Conservation (phyloP, 306 rosid species). For the Medicago arabica region DNA sequence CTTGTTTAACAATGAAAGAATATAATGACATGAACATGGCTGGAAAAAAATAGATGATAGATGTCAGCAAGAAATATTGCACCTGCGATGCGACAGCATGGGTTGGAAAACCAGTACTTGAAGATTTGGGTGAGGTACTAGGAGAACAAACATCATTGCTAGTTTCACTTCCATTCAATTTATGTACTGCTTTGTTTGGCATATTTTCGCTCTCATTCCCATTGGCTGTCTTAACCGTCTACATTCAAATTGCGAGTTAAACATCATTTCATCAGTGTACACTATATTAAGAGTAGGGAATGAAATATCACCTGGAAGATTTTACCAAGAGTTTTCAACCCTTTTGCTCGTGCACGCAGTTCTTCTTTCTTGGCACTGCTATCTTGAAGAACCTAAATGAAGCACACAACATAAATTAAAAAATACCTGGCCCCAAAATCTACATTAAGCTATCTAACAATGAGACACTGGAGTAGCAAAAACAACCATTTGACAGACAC, state of each 20-base stretch:
- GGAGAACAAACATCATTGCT: constrained; percentile 56
- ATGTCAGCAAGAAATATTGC: constrained; percentile 18
- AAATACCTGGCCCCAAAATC: constrained; percentile 30
- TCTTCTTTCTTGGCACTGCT: constrained; percentile 84
- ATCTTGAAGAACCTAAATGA: constrained; percentile 90
- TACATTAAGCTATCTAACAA: constrained; percentile 24
- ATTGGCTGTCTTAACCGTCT: constrained; percentile 77
- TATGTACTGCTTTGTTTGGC: constrained; percentile 55
- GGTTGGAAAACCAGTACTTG: constrained; percentile 55
- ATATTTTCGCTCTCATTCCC: constrained; percentile 63
- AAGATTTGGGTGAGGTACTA: constrained; percentile 58
- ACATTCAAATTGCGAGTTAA: constrained; percentile 42
- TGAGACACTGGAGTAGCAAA: constrained; percentile 36
- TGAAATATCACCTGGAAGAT: constrained; percentile 81
- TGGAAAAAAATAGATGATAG: constrained; percentile 7
- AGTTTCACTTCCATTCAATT: constrained; percentile 79
- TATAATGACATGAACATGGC: not conserved
- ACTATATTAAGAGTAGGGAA: constrained; percentile 17
- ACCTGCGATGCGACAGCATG: constrained; percentile 60
- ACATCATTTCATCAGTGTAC: constrained; percentile 36
- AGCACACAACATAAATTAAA: constrained; percentile 46
- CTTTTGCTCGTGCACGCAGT: constrained; percentile 94
- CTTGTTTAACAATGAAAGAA: constrained; percentile 21
- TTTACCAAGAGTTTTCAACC: constrained; percentile 95
- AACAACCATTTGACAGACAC: constrained; percentile 93